Conservation (phyloP, 1,284 basidiomycete genomes). For the Ganoderma meredithae region DNA sequence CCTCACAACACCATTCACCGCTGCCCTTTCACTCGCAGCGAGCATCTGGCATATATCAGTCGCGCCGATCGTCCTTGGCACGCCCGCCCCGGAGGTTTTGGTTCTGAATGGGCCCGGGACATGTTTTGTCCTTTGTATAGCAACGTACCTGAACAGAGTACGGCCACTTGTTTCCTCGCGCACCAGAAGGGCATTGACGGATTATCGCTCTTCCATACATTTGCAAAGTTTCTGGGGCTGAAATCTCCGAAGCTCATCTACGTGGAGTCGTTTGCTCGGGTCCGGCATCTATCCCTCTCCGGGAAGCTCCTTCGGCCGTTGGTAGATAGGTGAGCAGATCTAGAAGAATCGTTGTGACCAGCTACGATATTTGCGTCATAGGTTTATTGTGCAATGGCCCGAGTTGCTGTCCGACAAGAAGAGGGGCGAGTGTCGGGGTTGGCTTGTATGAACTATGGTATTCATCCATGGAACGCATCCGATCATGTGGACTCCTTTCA, state of each 20-base stretch:
- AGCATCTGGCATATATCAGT: constrained; percentile 68
- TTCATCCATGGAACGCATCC: neutral
- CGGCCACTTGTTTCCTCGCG: constrained; percentile 39
- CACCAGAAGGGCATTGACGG: neutral
- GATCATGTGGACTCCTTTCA: neutral
- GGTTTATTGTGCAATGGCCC: constrained; percentile 91
- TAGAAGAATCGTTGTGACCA: constrained; percentile 7
- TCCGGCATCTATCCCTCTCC: constrained; percentile 83
- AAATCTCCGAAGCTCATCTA: constrained; percentile 84
- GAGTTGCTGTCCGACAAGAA: constrained; percentile 52
- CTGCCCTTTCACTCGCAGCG: constrained; percentile 62
- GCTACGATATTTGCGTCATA: constrained; percentile 39
- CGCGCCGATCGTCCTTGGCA: constrained; percentile 48
- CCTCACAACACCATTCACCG: constrained; percentile 71
- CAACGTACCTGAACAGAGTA: constrained; percentile 81
- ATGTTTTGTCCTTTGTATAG: constrained; percentile 82
- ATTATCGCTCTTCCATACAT: neutral
- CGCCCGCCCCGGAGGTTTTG: constrained; percentile 77
- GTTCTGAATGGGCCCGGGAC: constrained; percentile 97
- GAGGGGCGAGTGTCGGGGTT: constrained; percentile 62
- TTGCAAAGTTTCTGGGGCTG: constrained; percentile 75
- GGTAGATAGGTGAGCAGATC: constrained; percentile 74
- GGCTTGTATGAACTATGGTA: constrained; percentile 59
- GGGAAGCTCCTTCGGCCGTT: constrained; percentile 82
- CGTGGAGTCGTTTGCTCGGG: constrained; percentile 95